These are phyloP conservation scores for Xylariales sp. DNA, from an alignment of 2,329 filamentous ascomycete species.

Conservation along the genomic window DNA sequence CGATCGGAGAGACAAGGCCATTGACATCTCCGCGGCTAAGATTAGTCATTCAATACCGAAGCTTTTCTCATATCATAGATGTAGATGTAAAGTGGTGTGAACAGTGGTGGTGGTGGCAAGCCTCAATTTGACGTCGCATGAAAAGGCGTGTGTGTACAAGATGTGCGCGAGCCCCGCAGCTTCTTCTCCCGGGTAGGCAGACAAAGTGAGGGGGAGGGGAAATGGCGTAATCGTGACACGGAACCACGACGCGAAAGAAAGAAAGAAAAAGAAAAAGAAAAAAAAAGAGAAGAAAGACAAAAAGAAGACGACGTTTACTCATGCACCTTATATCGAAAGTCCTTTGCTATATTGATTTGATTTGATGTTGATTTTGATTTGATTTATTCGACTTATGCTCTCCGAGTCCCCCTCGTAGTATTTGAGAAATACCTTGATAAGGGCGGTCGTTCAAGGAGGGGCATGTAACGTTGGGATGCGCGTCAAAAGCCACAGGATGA, in stretches of 20 bases:
- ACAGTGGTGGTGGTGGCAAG: background rate
- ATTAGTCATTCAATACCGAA: background rate
- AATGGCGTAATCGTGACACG: background rate
- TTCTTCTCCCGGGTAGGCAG: constrained; percentile 8
- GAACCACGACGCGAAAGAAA: background rate
- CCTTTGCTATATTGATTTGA: too few relatives aligned
- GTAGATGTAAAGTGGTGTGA: background rate
- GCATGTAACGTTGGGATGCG: too few relatives aligned
- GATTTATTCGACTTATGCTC: too few relatives aligned
- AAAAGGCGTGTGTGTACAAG: background rate
- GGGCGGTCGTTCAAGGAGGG: background rate
- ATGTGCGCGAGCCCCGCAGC: background rate
- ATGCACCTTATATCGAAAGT: too few relatives aligned
- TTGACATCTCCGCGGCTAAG: background rate
- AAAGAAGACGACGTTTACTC: too few relatives aligned
- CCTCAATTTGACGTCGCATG: background rate
- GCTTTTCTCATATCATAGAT: too few relatives aligned
- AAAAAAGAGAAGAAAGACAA: too few relatives aligned
- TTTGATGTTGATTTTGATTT: too few relatives aligned
- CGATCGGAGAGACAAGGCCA: background rate
- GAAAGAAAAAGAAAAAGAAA: too few relatives aligned
- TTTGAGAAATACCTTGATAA: constrained; percentile 1
- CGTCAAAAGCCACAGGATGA: background rate
- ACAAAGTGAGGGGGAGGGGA: constrained; percentile 12
- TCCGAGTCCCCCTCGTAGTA: background rate